phyloP scores from a whole-genome alignment of 768 basidiomycete species.

The Leucocoprinus birnbaumii region DNA sequence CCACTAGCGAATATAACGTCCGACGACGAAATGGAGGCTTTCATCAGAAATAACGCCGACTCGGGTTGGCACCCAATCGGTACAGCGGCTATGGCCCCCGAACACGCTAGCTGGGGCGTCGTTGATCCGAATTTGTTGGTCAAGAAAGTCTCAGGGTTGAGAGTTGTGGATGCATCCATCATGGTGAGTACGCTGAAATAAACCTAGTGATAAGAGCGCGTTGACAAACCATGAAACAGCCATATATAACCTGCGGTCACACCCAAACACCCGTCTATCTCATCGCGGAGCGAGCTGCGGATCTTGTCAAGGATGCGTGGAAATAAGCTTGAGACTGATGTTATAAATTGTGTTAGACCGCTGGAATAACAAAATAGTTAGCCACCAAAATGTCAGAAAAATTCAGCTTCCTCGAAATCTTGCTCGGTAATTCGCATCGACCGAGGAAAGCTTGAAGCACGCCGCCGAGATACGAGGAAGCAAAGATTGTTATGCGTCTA shows the following conservation, averaged over 20 bases:
- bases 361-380: too few relatives aligned
- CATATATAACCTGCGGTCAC: neutral
- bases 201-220: neutral
- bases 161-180: slow-evolving; percentile 31
- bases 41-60: slow-evolving; percentile 17
- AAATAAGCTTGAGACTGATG: too few relatives aligned
- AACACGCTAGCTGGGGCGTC: slow-evolving; percentile 15
- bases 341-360: too few relatives aligned
- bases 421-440: too few relatives aligned
- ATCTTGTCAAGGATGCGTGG: neutral
- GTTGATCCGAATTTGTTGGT: slow-evolving; percentile 30
- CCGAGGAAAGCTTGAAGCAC: neutral
- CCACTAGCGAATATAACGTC: neutral
- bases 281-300: neutral
- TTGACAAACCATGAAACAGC: neutral
- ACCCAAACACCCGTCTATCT: neutral
- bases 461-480: neutral
- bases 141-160: slow-evolving; percentile 28
- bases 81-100: slow-evolving; percentile 27
- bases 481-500: slow-evolving; percentile 9
- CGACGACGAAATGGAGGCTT: slow-evolving; percentile 4
- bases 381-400: too few relatives aligned
- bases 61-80: slow-evolving; percentile 29
- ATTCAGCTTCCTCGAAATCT: too few relatives aligned
- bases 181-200: neutral